Conservation (phyloP, 83 land plant species). For the Diphasiastrum complanatum region DNA sequence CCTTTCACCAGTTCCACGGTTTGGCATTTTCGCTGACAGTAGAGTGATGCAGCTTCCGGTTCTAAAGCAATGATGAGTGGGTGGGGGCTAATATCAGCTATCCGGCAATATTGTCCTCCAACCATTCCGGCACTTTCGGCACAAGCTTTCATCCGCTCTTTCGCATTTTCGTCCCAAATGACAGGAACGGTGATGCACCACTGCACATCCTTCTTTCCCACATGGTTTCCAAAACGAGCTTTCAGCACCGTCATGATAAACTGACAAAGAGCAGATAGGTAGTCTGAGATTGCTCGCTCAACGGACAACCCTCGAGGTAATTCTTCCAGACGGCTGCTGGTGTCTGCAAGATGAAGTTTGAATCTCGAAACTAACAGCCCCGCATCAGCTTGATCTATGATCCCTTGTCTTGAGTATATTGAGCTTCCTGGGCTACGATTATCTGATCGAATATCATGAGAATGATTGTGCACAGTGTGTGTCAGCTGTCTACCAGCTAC, state of each 20-base stretch:
- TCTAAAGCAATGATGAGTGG: conserved; percentile 1
- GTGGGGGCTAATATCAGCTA: background rate
- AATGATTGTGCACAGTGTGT: too few relatives aligned
- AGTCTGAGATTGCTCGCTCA: background rate
- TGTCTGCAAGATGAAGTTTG: conserved; percentile 17
- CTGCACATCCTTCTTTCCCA: conserved; percentile 6
- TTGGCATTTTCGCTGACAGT: background rate
- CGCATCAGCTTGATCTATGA: too few relatives aligned
- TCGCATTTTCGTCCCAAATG: conserved; percentile 9
- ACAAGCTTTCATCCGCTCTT: background rate
- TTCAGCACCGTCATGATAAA: background rate
- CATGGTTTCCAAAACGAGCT: background rate
- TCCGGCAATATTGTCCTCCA: background rate
- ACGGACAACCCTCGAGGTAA: conserved; percentile 2
- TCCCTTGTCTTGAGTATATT: too few relatives aligned
- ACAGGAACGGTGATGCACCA: conserved; percentile 2
- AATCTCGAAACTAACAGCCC: too few relatives aligned
- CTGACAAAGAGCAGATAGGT: background rate
- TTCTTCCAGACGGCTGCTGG: background rate
- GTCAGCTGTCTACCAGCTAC: too few relatives aligned
- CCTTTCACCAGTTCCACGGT: background rate
- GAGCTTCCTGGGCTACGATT: too few relatives aligned
- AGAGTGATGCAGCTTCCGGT: conserved; percentile 11
- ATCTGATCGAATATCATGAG: too few relatives aligned
- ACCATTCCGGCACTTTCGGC: background rate